Evolutionary conservation across 257 asterid species (phyloP), one percentile per base, ranked within the genome.

Genomic region (Nicotiana undulata): DNA sequence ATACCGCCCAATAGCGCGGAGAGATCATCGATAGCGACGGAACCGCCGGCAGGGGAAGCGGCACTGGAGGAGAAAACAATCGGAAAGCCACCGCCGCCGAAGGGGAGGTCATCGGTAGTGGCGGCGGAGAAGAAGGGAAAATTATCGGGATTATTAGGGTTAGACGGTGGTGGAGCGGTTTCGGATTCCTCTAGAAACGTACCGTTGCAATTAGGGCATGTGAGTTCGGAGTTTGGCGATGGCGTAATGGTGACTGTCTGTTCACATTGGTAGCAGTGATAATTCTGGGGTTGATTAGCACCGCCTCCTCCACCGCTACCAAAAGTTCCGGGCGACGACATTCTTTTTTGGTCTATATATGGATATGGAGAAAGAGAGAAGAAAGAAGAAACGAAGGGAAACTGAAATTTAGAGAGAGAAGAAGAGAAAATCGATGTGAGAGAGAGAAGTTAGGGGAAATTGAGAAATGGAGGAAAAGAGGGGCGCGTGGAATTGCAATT

Each of bases 151-250:
- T 74, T 46, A 5, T 67, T 84, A 77, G 89, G 85, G 82, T 86
- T 70, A 68, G 91, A 64, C 0, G 26, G 56, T 51, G 88, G 84
- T 0, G 91, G 82, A 12, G 88, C 90, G 52, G 94, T 81, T 24
- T 92, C 92, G 18, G 87, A 81, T 84, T 92, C 96, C 84, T 93
- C 98, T 0, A 92, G 87, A 51, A 93, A 93, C n/a, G 87, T 88
- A 52, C 92, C 93, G 9, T 83, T 76, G 65, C 98, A 93, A 86
- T 84, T 90, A 56, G 98, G 98, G 91, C 98, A 93, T 77, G 79
- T 82, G 79, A 91, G 88, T 49, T 93, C 98, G 4, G 86, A 84
- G 53, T 88, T 79, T 6, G 97, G 93, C 3, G 92, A 86, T 12
- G 90, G 72, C 0, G 85, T 66, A 60, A 92, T 85, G 82, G 86